Evolutionary conservation across 352 stramenopile species (phyloP).

Genomic region (Phytophthora sp.): DNA sequence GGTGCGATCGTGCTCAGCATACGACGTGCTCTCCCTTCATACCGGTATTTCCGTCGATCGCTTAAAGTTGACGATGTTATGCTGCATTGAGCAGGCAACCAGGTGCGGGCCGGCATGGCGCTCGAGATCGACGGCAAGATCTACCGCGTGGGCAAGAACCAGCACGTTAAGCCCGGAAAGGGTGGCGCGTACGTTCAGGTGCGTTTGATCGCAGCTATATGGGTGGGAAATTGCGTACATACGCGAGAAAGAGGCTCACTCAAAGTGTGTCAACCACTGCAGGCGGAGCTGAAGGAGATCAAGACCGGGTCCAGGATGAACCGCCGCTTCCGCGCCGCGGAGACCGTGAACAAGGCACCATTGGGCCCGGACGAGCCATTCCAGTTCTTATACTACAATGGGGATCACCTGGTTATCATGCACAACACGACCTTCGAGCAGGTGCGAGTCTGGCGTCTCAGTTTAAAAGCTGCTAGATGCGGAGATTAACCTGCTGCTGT

Average conservation of each 20-base stretch:
- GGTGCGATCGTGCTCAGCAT: conserved; percentile 30
- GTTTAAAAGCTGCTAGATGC: not conserved
- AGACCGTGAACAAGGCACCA: conserved; percentile 81
- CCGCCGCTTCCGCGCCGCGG: conserved; percentile 79
- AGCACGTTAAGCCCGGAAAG: conserved; percentile 88
- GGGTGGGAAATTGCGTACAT: not conserved
- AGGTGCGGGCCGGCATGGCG: conserved; percentile 82
- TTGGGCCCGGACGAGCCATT: conserved; percentile 75
- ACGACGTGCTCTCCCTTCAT: not conserved
- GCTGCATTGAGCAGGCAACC: conserved; percentile 60
- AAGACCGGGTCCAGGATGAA: conserved; percentile 88
- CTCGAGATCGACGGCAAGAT: conserved; percentile 85
- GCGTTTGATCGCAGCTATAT: conserved; percentile 1
- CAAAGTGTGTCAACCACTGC: conserved; percentile 8
- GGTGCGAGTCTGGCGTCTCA: conserved; percentile 49
- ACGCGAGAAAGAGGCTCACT: not conserved
- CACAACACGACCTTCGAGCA: conserved; percentile 83
- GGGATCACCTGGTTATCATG: conserved; percentile 85
- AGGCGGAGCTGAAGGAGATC: conserved; percentile 88
- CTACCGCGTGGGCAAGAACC: conserved; percentile 85
- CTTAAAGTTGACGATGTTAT: conserved; percentile 11
- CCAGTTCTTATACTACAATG: conserved; percentile 86
- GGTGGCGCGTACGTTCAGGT: conserved; percentile 84
- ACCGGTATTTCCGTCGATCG: not conserved
- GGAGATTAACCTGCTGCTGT: not conserved